These are phyloP conservation scores for Gossypium stocksii DNA, from an alignment of 345 rosid genomes.

Conservation along the genomic window DNA sequence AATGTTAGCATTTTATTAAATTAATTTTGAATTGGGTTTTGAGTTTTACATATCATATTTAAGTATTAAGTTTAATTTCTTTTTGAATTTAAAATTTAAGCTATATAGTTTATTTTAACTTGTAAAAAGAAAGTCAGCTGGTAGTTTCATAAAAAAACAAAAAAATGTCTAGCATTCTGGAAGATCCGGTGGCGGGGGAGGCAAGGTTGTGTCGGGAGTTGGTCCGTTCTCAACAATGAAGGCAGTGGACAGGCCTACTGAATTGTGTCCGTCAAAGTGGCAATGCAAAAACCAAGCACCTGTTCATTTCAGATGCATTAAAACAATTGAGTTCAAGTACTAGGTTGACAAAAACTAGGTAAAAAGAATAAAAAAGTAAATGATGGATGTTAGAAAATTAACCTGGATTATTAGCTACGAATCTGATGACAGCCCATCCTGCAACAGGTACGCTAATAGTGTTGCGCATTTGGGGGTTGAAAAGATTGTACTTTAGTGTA, in stretches of 20 bases:
- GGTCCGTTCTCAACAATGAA: slow-evolving; percentile 59
- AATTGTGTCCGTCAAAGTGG: slow-evolving; percentile 56
- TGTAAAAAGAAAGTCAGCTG: no score
- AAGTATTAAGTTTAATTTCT: no score
- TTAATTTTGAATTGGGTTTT: no score
- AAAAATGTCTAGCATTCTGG: slow-evolving; percentile 43
- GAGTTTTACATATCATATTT: no score
- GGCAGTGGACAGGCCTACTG: slow-evolving; percentile 50
- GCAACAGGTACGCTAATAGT: slow-evolving; percentile 75
- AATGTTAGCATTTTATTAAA: no score
- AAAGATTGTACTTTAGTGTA: not conserved
- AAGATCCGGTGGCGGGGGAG: slow-evolving; percentile 68
- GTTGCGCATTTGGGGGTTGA: slow-evolving; percentile 58
- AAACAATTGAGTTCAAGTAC: no score
- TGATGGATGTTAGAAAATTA: not conserved
- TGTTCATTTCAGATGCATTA: not conserved
- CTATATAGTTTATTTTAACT: no score
- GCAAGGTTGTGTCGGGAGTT: slow-evolving; percentile 42
- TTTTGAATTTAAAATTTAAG: no score
- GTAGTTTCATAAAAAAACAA: not conserved
- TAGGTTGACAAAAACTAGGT: not conserved
- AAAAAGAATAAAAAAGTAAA: not conserved
- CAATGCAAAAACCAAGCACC: slow-evolving; percentile 71
- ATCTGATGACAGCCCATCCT: slow-evolving; percentile 78
- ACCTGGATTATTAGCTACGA: slow-evolving; percentile 84